A percentile compares a stretch with the other conserved stretches of the same genome.
phyloP scores from a whole-genome alignment of 495 filamentous ascomycete species.

The Neurospora tetraspora region DNA sequence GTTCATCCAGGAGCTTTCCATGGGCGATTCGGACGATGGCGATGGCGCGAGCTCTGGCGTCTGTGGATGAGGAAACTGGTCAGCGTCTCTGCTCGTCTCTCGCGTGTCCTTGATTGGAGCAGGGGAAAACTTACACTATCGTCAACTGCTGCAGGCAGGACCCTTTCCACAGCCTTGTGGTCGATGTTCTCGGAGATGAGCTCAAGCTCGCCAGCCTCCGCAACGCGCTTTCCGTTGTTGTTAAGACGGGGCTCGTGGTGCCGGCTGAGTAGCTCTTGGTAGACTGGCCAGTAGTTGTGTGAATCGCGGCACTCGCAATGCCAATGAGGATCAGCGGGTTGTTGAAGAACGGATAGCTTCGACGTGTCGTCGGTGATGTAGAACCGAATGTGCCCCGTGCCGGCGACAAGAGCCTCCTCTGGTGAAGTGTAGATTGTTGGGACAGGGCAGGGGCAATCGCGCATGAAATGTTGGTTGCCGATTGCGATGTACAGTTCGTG shows the following conservation, averaged over 20 bases:
- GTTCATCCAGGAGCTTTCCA: not conserved
- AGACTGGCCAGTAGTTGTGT: not conserved
- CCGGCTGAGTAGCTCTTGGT: constrained; percentile 1
- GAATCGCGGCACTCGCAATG: constrained; percentile 15
- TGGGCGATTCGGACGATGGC: not conserved
- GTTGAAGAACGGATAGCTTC: constrained; percentile 16
- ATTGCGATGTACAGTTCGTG: constrained; percentile 14
- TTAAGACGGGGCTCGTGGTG: not conserved
- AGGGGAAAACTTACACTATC: not conserved
- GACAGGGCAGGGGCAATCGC: constrained; percentile 13
- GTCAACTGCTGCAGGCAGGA: not conserved
- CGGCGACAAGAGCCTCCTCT: constrained; percentile 11
- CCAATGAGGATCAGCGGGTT: constrained; percentile 12
- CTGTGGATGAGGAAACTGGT: constrained; percentile 1
- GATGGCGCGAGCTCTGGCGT: not conserved
- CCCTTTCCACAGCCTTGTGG: not conserved
- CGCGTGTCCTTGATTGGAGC: constrained; percentile 1
- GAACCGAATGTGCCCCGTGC: constrained; percentile 21
- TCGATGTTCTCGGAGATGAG: constrained; percentile 11
- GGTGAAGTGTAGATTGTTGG: constrained; percentile 14
- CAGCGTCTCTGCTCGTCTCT: constrained; percentile 8
- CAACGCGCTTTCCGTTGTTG: constrained; percentile 16
- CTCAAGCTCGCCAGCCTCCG: constrained; percentile 15
- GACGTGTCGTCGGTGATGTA: constrained; percentile 6
- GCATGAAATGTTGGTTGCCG: constrained; percentile 19